Conservation (phyloP, 164 flowering plant species). For the Kingdonia uniflora region DNA sequence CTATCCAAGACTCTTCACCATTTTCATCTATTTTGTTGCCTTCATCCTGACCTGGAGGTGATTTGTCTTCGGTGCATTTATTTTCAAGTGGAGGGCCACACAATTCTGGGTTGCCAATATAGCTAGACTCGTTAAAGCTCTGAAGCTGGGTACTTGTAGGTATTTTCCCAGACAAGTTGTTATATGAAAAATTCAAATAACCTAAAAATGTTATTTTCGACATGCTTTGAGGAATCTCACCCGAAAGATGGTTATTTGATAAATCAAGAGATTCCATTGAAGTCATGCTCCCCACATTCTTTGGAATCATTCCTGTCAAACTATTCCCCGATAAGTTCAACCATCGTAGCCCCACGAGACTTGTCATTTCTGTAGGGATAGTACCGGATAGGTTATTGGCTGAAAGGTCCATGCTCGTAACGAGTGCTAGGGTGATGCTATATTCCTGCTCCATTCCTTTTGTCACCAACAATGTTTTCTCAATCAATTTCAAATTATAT, state of each 20-base stretch:
- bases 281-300: not conserved
- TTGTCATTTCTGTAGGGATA: not conserved
- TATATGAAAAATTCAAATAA: conserved; percentile 1
- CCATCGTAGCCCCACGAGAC: not conserved
- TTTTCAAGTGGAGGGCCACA: not conserved
- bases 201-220: not conserved
- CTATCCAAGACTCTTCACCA: too few species aligned
- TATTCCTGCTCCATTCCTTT: conserved; percentile 2
- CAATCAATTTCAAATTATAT: not conserved
- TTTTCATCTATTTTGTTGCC: too few species aligned
- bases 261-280: not conserved
- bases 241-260: not conserved
- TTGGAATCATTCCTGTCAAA: not conserved
- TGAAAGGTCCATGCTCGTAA: not conserved
- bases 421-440: not conserved
- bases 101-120: not conserved
- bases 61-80: not conserved
- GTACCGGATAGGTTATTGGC: not conserved
- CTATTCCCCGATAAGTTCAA: conserved; percentile 1
- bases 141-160: not conserved
- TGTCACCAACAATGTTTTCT: not conserved
- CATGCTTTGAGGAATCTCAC: not conserved
- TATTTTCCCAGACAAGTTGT: not conserved
- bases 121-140: not conserved
- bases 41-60: too few species aligned